Percentiles rank a stretch among this genome's conserved stretches.
phyloP scores from a whole-genome alignment of 2,329 filamentous ascomycete genomes.

The Scedosporium boydii region DNA sequence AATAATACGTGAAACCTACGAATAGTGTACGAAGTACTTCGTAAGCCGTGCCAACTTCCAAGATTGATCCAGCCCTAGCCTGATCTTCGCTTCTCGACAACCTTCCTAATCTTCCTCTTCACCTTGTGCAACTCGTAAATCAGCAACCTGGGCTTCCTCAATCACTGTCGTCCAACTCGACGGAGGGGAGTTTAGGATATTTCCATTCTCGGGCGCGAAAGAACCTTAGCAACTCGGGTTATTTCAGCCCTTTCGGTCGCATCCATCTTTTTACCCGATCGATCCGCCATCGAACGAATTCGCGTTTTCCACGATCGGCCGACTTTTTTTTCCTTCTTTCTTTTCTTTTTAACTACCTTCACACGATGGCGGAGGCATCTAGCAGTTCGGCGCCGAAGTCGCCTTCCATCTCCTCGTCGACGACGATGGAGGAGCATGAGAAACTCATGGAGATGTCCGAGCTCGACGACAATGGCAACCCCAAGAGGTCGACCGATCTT shows the following conservation, averaged over 20 bases:
- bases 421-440: conserved; percentile 1
- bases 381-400: not conserved
- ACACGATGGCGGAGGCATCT: not conserved
- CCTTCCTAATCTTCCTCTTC: too few relatives aligned
- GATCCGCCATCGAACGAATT: not conserved
- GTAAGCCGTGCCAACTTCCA: too few relatives aligned
- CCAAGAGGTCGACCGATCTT: not conserved
- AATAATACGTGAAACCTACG: too few relatives aligned
- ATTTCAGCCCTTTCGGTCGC: too few relatives aligned
- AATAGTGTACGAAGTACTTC: too few relatives aligned
- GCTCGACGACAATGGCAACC: not conserved
- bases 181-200: not conserved
- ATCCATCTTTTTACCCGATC: too few relatives aligned
- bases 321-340: not conserved
- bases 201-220: not conserved
- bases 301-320: not conserved
- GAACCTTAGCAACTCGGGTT: too few relatives aligned
- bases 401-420: conserved; percentile 1
- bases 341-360: not conserved
- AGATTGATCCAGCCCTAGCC: too few relatives aligned
- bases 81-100: too few relatives aligned
- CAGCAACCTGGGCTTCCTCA: not conserved
- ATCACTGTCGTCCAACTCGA: not conserved
- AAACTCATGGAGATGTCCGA: conserved; percentile 20
- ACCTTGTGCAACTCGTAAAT: not conserved